Evolutionary conservation across 2,329 filamentous ascomycete genomes (phyloP), one percentile per base, ranked within the genome.

Genomic region (Botrytis fabae): DNA sequence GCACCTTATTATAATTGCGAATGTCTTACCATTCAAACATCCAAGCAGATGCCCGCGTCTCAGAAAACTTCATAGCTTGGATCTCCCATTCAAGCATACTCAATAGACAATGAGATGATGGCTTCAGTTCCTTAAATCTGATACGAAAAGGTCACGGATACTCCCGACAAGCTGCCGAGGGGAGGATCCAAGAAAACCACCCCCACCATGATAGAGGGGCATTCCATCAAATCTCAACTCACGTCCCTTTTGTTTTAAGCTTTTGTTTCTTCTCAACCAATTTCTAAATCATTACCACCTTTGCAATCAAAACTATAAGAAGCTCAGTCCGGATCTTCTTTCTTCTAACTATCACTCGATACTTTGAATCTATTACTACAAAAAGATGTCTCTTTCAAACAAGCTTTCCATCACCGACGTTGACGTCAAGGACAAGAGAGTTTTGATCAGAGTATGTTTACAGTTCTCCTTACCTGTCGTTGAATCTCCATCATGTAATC

Each of bases 361-460:
- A 20, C 25, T 61, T 73, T 75, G 51, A 75, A 46, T 61, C 32
- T 4, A 61, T 51, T 12, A 48, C 32, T 28, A 57, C 14, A 28
- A 42, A 35, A 69, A 81, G 75, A 99, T 99, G 96, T 98, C 96
- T 91, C 93, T 99, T 83, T 93, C 95, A 81, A 98, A 91, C 90
- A 99, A 99, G 90, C 93, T 99, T 81, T 93, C 94, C 79, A 98
- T 99, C 85, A 93, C 91, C 78, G 95, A 99, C 82, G 91, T 97
- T 81, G 95, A 99, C 85, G 89, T 99, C 85, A 97, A 97, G 90
- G 95, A 89, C 90, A 99, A 99, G 91, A 91, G 95, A 81, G 96
- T 98, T 84, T 89, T 99, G 81, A 98, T 99, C 84, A 93, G 96
- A 82, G 96, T 97, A 89, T 84, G 93, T 86, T 42, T 12, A 48